phyloP scores from a whole-genome alignment of 352 stramenopile species.

The Globisporangium nunn region DNA sequence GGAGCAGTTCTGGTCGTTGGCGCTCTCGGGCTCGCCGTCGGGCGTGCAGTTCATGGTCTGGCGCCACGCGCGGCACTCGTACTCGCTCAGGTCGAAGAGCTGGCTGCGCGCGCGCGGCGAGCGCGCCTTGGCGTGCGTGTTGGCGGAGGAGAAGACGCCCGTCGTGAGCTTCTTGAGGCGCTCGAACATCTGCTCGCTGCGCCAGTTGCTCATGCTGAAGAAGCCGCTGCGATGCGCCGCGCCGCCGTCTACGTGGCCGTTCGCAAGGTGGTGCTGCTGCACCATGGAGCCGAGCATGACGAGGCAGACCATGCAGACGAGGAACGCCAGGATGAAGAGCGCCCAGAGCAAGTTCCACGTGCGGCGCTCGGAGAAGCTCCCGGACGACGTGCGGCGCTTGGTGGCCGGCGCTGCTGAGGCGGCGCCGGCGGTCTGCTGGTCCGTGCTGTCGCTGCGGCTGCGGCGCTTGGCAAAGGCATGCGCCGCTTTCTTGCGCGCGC shows the following conservation, averaged over 20 bases:
- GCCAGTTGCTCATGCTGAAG: conserved; percentile 25
- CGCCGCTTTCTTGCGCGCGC: conserved; percentile 23
- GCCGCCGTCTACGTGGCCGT: conserved; percentile 25
- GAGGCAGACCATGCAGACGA: conserved; percentile 43
- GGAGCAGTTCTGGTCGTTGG: conserved; percentile 15
- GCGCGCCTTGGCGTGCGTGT: conserved; percentile 2
- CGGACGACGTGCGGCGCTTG: background rate
- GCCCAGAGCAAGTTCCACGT: conserved; percentile 38
- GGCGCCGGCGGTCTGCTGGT: conserved; percentile 2
- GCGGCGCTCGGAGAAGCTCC: conserved; percentile 16
- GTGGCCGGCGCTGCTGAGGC: background rate
- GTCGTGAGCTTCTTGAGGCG: conserved; percentile 25
- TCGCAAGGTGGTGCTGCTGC: conserved; percentile 32
- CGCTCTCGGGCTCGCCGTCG: conserved; percentile 4
- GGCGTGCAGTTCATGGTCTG: conserved; percentile 15
- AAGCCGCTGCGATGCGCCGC: conserved; percentile 18
- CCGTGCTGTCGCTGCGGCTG: conserved; percentile 21
- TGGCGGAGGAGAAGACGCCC: conserved; percentile 3
- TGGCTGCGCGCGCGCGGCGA: conserved; percentile 12
- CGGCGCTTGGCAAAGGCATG: conserved; percentile 16
- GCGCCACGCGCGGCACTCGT: conserved; percentile 24
- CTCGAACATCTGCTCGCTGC: conserved; percentile 30
- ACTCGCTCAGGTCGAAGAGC: conserved; percentile 22
- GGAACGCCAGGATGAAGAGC: conserved; percentile 36
- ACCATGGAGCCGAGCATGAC: conserved; percentile 39